Conservation (phyloP, 305 asterid genomes). For the Plantago rigida region DNA sequence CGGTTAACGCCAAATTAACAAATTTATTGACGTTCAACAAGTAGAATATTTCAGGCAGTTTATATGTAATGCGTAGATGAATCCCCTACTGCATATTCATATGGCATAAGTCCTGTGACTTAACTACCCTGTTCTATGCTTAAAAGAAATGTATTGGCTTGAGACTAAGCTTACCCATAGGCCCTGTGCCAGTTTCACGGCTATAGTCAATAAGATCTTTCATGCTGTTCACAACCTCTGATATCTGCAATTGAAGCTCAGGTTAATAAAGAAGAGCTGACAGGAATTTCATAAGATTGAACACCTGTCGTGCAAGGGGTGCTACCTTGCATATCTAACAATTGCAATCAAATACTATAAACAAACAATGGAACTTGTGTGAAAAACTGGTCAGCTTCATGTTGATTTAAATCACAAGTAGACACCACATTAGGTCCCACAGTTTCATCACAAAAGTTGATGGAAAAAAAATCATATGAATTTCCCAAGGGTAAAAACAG, state of each 20-base stretch:
- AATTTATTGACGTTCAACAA: neutral
- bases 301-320: neutral
- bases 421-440: too few species aligned
- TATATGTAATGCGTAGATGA: neutral
- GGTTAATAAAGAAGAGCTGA: neutral
- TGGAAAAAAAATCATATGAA: neutral
- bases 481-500: neutral
- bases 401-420: too few species aligned
- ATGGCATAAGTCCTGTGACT: neutral
- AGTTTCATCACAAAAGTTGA: too few species aligned
- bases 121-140: conserved; percentile 8
- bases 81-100: neutral
- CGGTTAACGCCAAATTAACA: neutral
- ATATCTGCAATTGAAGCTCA: conserved; percentile 44
- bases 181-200: conserved; percentile 64
- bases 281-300: neutral
- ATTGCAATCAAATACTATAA: too few species aligned
- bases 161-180: conserved; percentile 56
- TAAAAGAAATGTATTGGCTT: conserved; percentile 6
- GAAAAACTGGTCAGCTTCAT: too few species aligned
- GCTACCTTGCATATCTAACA: neutral
- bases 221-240: conserved; percentile 90
- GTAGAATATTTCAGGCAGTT: neutral
- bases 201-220: conserved; percentile 77
- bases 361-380: too few species aligned